Evolutionary conservation across 257 asterid species (phyloP), one percentile per base, ranked within the genome.

Genomic region (Fraxinus excelsior): DNA sequence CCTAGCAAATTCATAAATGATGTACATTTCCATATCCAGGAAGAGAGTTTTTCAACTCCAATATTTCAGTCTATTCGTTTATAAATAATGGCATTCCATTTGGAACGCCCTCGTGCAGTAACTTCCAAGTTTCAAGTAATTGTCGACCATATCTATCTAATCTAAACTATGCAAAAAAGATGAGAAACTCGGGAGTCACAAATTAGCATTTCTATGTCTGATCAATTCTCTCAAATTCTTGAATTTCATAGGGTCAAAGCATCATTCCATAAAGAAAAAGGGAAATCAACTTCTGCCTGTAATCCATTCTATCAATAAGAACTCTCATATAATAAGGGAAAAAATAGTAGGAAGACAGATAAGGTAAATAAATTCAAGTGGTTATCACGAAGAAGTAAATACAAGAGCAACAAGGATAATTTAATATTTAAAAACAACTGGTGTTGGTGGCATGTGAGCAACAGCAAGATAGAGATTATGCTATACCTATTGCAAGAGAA

Each of bases 401-500:
- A 12, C n/a, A 49, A 49, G 21, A 40, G 14, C 46, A 0, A 8
- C 46, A 18, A 14, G 62, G 25, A 51, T 4, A 51, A 51, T 51
- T 51, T 14, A 51, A 51, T n/a, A 51, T 18, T 51, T 18, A 19
- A 53, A 53, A 53, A 53, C 23, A 53, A 53, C 25, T 4, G 19
- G 67, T 58, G 28, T n/a, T 58, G 67, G 14, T 23, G 21, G 60
- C 21, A 49, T 5, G 23, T 3, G 21, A 49, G 60, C 60, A 49
- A 49, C 21, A 18, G 23, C 6, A 49, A 13, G 5, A 31, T 11
- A 29, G 32, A 5, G 40, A 4, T 10, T 66, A 44, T 44, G 7
- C 12, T 56, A 72, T 86, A 94, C 97, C 97, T 84, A 92, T 86
- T 66, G 97, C 91, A 49, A 94, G 87, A 72, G 97, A 90, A 80